Evolutionary conservation across 1,139 yeast genomes (phyloP).

Genomic region (Sugiyamaella pinicola): DNA sequence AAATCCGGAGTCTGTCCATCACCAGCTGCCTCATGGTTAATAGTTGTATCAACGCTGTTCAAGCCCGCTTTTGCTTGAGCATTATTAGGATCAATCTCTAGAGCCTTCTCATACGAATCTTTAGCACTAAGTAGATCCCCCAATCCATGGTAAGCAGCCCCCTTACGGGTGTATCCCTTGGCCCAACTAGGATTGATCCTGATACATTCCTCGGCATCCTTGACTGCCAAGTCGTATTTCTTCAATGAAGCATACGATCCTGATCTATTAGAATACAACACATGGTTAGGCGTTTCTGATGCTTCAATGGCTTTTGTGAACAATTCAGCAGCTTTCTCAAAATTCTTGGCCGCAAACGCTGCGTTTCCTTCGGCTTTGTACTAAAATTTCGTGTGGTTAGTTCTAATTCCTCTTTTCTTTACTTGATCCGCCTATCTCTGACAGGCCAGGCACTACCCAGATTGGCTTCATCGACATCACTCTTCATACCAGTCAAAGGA

Average conservation of each 20-base stretch:
- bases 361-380: conserved; percentile 71
- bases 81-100: conserved; percentile 78
- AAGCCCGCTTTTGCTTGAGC: conserved; percentile 88
- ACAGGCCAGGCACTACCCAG: no score
- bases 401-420: no score
- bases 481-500: no score
- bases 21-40: conserved; percentile 45
- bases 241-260: conserved; percentile 84
- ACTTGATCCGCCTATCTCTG: no score
- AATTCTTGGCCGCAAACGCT: conserved; percentile 87
- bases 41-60: conserved; percentile 63
- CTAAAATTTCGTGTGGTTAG: conserved; percentile 23
- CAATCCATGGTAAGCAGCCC: conserved; percentile 87
- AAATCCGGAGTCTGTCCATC: conserved; percentile 60
- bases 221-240: conserved; percentile 69
- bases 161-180: conserved; percentile 91
- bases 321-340: conserved; percentile 71
- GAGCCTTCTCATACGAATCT: conserved; percentile 72
- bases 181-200: conserved; percentile 85
- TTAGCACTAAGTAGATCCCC: conserved; percentile 64
- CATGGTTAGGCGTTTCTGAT: conserved; percentile 83
- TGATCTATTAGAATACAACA: conserved; percentile 89
- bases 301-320: conserved; percentile 88
- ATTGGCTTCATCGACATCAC: no score
- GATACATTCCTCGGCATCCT: conserved; percentile 82